Percentiles rank a stretch among this genome's conserved stretches.
Conservation (phyloP, 495 filamentous ascomycete species). For the Trichoderma reesei region DNA sequence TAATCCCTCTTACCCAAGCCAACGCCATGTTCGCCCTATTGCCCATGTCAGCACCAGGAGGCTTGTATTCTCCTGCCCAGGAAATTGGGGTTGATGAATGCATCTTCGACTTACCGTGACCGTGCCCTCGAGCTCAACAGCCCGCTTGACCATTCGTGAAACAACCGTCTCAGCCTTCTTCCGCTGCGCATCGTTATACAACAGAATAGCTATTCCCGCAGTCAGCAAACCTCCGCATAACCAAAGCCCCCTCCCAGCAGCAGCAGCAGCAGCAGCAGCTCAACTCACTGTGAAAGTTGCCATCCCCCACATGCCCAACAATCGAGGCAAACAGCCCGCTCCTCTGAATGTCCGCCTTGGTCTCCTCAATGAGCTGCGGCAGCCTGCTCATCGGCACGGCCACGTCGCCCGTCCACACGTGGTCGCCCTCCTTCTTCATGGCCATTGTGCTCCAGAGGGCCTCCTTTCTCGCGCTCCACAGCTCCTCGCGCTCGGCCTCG, state of each 20-base stretch:
- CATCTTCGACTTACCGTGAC: conserved; percentile 44
- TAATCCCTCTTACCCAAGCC: conserved; percentile 78
- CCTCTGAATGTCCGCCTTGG: conserved; percentile 58
- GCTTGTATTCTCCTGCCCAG: background rate
- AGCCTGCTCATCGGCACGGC: conserved; percentile 67
- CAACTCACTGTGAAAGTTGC: conserved; percentile 66
- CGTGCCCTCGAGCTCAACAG: conserved; percentile 74
- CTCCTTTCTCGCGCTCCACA: conserved; percentile 86
- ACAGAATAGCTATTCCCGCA: conserved; percentile 46
- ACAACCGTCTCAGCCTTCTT: conserved; percentile 58
- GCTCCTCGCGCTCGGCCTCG: conserved; percentile 57
- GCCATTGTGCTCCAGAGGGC: conserved; percentile 69
- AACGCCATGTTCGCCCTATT: conserved; percentile 66
- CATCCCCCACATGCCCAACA: conserved; percentile 76
- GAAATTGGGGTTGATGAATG: background rate
- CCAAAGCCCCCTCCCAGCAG: background rate
- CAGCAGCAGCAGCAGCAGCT: too few species aligned
- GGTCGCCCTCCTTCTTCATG: conserved; percentile 45
- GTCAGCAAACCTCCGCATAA: conserved; percentile 9
- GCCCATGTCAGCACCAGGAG: background rate
- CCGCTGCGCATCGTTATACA: conserved; percentile 60
- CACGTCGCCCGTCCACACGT: conserved; percentile 77
- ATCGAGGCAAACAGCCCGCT: conserved; percentile 62
- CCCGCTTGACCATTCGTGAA: conserved; percentile 74
- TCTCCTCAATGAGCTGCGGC: conserved; percentile 68